phyloP scores from a whole-genome alignment of 1,284 basidiomycete genomes.

The Peniophora sp. region DNA sequence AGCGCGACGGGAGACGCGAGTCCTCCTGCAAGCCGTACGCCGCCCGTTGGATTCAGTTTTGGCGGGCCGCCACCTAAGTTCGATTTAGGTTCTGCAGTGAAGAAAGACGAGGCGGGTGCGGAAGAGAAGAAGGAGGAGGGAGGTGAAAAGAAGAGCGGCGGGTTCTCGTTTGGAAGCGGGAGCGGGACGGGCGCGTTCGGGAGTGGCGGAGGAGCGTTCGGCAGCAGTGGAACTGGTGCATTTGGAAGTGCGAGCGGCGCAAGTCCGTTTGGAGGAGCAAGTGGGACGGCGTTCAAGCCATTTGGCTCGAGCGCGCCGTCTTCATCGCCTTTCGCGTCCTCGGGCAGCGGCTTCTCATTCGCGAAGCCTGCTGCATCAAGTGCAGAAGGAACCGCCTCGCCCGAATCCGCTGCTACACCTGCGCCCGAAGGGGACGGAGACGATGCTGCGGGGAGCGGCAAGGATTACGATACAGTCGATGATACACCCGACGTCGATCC shows the following conservation, averaged over 20 bases:
- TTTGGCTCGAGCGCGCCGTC: too few relatives aligned
- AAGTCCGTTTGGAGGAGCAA: too few relatives aligned
- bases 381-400: constrained; percentile 10
- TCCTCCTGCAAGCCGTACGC: constrained; percentile 10
- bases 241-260: too few relatives aligned
- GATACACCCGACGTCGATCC: constrained; percentile 80
- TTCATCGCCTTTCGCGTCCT: too few relatives aligned
- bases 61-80: constrained; percentile 18
- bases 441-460: constrained; percentile 11
- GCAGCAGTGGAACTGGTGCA: too few relatives aligned
- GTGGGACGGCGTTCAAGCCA: too few relatives aligned
- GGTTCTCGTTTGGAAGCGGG: too few relatives aligned
- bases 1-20: constrained; percentile 33
- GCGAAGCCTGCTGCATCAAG: constrained; percentile 6
- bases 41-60: constrained; percentile 20
- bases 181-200: too few relatives aligned
- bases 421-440: constrained; percentile 25
- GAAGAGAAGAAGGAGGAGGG: too few relatives aligned
- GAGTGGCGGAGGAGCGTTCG: too few relatives aligned
- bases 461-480: constrained; percentile 48
- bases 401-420: constrained; percentile 25
- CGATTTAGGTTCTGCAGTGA: constrained; percentile 5
- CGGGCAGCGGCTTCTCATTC: too few relatives aligned
- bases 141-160: too few relatives aligned
- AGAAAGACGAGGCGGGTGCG: not conserved